Percentiles rank a stretch among this genome's conserved stretches.
phyloP scores from a whole-genome alignment of 768 basidiomycete species.

The Rhizopogon roseolus region DNA sequence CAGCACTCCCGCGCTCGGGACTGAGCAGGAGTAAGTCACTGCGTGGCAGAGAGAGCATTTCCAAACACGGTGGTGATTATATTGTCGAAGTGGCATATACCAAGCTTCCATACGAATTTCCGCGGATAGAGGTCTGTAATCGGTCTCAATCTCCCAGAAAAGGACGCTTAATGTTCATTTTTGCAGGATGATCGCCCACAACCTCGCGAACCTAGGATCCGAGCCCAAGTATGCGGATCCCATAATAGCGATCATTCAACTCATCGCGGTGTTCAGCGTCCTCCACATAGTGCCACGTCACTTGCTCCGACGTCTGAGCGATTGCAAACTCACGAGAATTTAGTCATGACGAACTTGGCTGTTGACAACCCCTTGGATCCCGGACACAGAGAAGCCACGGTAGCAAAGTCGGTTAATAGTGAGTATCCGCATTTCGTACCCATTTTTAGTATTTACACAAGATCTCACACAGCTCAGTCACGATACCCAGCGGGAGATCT shows the following conservation, averaged over 20 bases:
- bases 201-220: not conserved
- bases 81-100: too few species aligned
- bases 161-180: conserved; percentile 5
- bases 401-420: not conserved
- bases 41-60: conserved; percentile 4
- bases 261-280: not conserved
- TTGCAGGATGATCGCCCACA: not conserved
- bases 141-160: not conserved
- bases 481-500: conserved; percentile 2
- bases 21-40: conserved; percentile 28
- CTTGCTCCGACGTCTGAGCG: not conserved
- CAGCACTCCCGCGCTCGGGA: not conserved
- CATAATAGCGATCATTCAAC: not conserved
- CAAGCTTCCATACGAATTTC: not conserved
- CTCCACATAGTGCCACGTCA: not conserved
- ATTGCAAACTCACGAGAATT: not conserved
- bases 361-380: not conserved
- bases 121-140: not conserved
- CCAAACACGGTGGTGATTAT: not conserved
- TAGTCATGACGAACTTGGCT: not conserved
- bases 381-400: not conserved
- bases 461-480: not conserved
- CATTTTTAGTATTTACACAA: not conserved
- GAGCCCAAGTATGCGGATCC: not conserved
- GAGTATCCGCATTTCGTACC: too few species aligned